phyloP scores from a whole-genome alignment of 2,329 filamentous ascomycete species.

The Zasmidium citrigriseum region DNA sequence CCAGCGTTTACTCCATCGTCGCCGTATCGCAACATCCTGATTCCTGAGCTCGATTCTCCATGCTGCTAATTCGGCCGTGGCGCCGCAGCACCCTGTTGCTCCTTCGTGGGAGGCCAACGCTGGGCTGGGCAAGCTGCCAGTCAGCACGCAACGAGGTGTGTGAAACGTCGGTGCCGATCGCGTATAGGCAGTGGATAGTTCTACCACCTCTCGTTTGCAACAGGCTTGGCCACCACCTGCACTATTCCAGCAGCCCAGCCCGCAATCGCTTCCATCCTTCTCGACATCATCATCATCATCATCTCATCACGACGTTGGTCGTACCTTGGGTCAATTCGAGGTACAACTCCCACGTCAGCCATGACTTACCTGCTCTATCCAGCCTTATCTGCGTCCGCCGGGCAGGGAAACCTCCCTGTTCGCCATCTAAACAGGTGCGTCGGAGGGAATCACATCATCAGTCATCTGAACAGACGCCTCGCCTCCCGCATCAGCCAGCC shows the following conservation, averaged over 20 bases:
- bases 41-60: neutral
- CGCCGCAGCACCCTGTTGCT: neutral
- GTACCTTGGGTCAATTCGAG: neutral
- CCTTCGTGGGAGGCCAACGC: neutral
- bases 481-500: neutral
- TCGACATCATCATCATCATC: conserved; percentile 3
- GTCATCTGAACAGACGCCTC: neutral
- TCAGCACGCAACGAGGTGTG: too few species aligned
- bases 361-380: neutral
- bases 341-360: neutral
- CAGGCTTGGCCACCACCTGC: neutral
- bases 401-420: neutral
- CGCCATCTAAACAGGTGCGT: neutral
- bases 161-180: neutral
- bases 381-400: neutral
- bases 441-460: neutral
- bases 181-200: neutral
- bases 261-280: neutral
- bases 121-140: too few species aligned
- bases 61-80: neutral
- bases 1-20: neutral
- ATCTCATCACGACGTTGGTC: neutral
- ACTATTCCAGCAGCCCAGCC: neutral
- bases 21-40: neutral
- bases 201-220: neutral